Base-by-base conservation (phyloP, 2,329 filamentous ascomycete genomes). In the Hypoxylon sp. region DNA sequence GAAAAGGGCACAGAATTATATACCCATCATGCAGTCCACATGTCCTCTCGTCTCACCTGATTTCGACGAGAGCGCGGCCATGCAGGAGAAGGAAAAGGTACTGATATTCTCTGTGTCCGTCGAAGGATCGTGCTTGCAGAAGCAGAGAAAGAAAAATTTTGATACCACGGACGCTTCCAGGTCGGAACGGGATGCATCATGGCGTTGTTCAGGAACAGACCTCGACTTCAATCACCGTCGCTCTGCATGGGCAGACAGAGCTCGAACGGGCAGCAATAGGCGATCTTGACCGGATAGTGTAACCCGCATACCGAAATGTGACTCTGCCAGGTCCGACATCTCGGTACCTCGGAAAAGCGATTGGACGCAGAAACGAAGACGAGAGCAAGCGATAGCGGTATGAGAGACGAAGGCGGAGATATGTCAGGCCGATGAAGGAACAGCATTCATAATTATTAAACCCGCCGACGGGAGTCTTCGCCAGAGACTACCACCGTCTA, bases 211-310 rank as follows among this genome's bases (percentile, higher is more conserved):
- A 37, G 49, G 53, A 18, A 57, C 46, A 53, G 37, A 51, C 38
- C 29, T 43, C 35, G 33, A 49, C 31, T 24, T 58, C 49, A 63
- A 58, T 63, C 50, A 57, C 48, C 26, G 29, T 35, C 17, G 35
- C 33, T 26, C 50, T 55, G 57, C 49, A 58, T 15, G 29, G 49
- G 20, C 46, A 46, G 49, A 54, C 40, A 54, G 38, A 48, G 43
- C 57, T 58, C 53, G 50, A 60, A 58, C 42, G 42, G 57, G 60
- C 60, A 63, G 57, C 47, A 57, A 33, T 55, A 58, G 57, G 60
- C 53, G 60, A 52, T 52, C 37, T 54, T 52, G 47, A 29, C 37
- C 38, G 53, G 53, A 46, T 17, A 43, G 23, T 58, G 42, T 53
- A 60, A 58, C 60, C 40, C 50, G 45, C 53, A 60, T 63, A 51